Evolutionary conservation across 345 rosid species (phyloP), one percentile per base, ranked within the genome.

Genomic region (Syzygium oleosum): DNA sequence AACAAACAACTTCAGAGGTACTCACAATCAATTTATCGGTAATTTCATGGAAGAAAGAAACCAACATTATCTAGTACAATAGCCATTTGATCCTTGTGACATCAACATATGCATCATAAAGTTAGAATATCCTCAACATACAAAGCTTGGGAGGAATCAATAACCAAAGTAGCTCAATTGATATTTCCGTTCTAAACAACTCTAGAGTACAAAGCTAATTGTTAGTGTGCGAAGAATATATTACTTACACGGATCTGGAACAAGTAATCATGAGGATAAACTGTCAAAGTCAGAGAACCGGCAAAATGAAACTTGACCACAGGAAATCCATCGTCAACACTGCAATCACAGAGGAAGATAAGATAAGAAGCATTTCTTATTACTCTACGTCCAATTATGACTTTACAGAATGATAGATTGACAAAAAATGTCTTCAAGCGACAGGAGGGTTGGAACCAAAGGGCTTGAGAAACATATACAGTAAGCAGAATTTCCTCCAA

Each of bases 311-410:
- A 85, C 83, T 80, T 89, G 46, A 91, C 91, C 79, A 54, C 65
- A 16, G 93, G 93, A 86, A 91, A 91, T 88, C 85, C 89, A 88
- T 86, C 88, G 12, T 89, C 91, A 87, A 91, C 89, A 51, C 93
- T 91, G 91, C 91, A 87, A 58, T 16, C 73, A n/a, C 54, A 85
- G n/a, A 84, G 52, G 41, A 63, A 58, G 63, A 58, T 41, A 51
- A 38, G 43, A 84, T 52, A 84, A 53, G 46, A 52, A 84, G 59
- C 27, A 55, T 34, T 53, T 9, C 63, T 34, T 34, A 38, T 22
- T 19, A 38, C 49, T 73, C 63, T 58, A 49, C 10, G 49, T 38
- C 23, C 80, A 73, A 73, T 25, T 49, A 73, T 73, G 49, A 38
- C 49, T 41, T 22, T 73, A 73, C 80, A 73, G 80, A 73, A 73